Base-by-base conservation (phyloP, 2,329 filamentous ascomycete species). In the Rhynchosporium secalis region DNA sequence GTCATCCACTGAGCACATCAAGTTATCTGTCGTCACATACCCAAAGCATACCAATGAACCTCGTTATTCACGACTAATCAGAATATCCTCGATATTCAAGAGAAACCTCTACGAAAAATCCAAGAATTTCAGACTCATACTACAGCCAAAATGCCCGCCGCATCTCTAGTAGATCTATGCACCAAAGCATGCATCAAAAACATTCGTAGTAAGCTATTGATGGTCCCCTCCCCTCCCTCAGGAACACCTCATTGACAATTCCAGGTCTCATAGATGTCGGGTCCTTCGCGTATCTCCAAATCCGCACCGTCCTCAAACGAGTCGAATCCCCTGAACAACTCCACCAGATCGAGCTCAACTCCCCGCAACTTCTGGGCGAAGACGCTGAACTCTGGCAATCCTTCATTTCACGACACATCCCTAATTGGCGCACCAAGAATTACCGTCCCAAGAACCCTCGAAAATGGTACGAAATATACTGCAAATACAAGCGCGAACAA, bases 401-500 rank as follows among this genome's bases (percentile, higher is more conserved):
- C 33, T 84, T 97, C 71, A 95, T 98, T 75, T 83, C 85, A 57
- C 85, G 86, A 54, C 87, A 96, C 70, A 90, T 96, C 65, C 78
- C 84, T 61, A 88, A 86, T 75, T 76, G 77, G 66, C 80, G 86
- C 47, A 77, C 78, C 51, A 86, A 89, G 72, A 83, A 85, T 31
- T 84, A 87, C 68, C 79, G 85, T 29, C 90, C 90, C 0, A 81
- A 81, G 60, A 82, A 91, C 65, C 85, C 88, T 0, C 79, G 79
- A 41, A 86, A 86, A 63, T 97, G 92, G 92, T 86, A 88, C 73
- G 86, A 88, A 60, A 81, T 96, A 13, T 97, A 96, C 77, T 79
- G 82, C 66, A 85, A 86, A 66, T 87, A 93, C 72, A 81, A 84
- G 66, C 79, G 78, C 47, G 79, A 87, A 65, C 82, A 86, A 43